These are phyloP conservation scores for Kappamyces sp. DNA, from an alignment of 192 early-diverging fungal species.

Conservation along the genomic window DNA sequence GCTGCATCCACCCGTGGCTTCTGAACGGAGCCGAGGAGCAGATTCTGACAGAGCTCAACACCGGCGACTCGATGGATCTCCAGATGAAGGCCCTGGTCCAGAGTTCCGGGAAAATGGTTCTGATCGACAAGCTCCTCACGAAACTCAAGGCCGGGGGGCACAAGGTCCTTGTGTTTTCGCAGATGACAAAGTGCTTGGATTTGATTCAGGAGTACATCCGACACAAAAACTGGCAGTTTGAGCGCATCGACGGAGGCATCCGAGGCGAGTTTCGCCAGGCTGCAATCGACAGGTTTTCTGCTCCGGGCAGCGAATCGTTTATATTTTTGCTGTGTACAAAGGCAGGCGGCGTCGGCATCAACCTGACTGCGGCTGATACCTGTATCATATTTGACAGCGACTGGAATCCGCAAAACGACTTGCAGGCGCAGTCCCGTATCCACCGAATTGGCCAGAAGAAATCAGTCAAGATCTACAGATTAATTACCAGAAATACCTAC, in stretches of 20 bases:
- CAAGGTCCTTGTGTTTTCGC: conserved; percentile 84
- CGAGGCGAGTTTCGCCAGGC: conserved; percentile 76
- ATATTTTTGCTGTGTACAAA: conserved; percentile 81
- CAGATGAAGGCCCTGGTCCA: conserved; percentile 69
- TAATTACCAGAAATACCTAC: conserved; percentile 77
- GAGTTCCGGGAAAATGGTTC: conserved; percentile 74
- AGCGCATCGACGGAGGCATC: conserved; percentile 76
- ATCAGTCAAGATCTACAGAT: conserved; percentile 67
- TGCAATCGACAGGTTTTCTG: conserved; percentile 77
- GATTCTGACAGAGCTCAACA: conserved; percentile 59
- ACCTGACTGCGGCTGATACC: conserved; percentile 81
- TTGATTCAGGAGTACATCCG: conserved; percentile 76
- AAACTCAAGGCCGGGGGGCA: conserved; percentile 69
- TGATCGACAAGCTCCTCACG: conserved; percentile 74
- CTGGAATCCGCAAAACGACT: conserved; percentile 87
- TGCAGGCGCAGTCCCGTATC: conserved; percentile 76
- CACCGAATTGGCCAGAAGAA: conserved; percentile 89
- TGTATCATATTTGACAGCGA: conserved; percentile 82
- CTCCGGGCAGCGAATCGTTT: conserved; percentile 66
- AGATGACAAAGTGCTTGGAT: conserved; percentile 73
- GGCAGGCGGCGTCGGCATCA: conserved; percentile 84
- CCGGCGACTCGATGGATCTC: conserved; percentile 44
- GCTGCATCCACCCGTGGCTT: conserved; percentile 82
- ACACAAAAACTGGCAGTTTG: conserved; percentile 62
- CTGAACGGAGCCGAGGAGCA: conserved; percentile 73